Conservation (phyloP, 208 protist genomes). For the Leishmania aethiopica region DNA sequence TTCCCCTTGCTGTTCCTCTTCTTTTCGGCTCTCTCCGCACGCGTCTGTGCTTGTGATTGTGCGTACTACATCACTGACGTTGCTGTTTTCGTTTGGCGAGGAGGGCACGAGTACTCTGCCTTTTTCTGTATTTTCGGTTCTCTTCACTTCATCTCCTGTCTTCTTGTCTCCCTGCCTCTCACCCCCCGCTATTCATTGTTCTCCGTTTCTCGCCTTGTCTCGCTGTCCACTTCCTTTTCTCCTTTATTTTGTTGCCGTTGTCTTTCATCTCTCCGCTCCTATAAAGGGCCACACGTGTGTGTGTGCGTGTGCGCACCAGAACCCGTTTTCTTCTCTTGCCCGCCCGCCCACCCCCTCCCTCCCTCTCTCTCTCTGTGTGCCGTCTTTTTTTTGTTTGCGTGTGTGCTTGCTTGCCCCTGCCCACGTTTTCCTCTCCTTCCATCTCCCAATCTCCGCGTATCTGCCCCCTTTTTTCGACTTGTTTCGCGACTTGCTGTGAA, state of each 20-base stretch:
- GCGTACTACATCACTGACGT: not conserved
- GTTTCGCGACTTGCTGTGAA: not conserved
- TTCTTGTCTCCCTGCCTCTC: not conserved
- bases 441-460: not conserved
- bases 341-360: too few relatives aligned
- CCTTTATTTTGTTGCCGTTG: not conserved
- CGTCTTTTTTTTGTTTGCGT: too few relatives aligned
- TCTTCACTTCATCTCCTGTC: slow-evolving; percentile 1
- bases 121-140: slow-evolving; percentile 7
- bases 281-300: not conserved
- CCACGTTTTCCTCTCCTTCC: not conserved
- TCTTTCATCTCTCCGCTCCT: not conserved
- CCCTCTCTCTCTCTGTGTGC: not conserved
- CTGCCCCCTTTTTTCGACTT: not conserved
- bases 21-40: not conserved
- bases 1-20: not conserved
- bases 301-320: not conserved
- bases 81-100: slow-evolving; percentile 3
- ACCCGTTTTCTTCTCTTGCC: not conserved
- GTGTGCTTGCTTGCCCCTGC: not conserved
- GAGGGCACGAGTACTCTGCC: not conserved
- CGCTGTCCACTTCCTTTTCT: not conserved
- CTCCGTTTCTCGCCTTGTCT: not conserved
- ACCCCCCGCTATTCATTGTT: not conserved
- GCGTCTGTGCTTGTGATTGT: not conserved